These are phyloP conservation scores for Thalassiosira livingstoniorum DNA, from an alignment of 352 stramenopile species.

Conservation along the genomic window DNA sequence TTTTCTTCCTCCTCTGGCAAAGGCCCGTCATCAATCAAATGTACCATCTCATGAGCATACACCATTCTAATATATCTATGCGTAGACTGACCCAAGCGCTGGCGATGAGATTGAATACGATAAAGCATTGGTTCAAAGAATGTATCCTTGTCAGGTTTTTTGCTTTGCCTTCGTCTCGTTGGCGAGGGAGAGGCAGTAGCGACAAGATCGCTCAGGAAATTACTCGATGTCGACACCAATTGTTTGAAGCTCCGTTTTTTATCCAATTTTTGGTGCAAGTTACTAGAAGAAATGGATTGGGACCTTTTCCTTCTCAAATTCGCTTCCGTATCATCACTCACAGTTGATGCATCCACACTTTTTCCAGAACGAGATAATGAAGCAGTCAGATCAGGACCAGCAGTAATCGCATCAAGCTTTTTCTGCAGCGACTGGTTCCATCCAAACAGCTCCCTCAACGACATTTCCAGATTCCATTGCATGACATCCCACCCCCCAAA, in stretches of 20 bases:
- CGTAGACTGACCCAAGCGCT: conserved; percentile 37
- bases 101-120: conserved; percentile 35
- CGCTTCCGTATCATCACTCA: too few relatives aligned
- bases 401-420: not conserved
- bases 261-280: too few relatives aligned
- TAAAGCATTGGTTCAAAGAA: conserved; percentile 61
- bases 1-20: conserved; percentile 39
- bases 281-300: too few relatives aligned
- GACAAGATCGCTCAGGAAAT: not conserved
- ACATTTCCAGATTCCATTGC: conserved; percentile 49
- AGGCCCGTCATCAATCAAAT: conserved; percentile 30
- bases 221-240: not conserved
- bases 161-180: not conserved
- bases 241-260: too few relatives aligned
- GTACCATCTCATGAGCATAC: conserved; percentile 64
- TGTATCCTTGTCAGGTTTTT: not conserved
- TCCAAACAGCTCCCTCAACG: conserved; percentile 43
- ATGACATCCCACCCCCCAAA: conserved; percentile 58
- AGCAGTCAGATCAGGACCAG: too few relatives aligned
- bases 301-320: too few relatives aligned
- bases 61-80: conserved; percentile 51
- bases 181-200: not conserved
- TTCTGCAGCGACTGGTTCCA: conserved; percentile 35
- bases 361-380: too few relatives aligned
- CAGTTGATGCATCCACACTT: too few relatives aligned